Percentiles rank a stretch among this genome's conserved stretches.
Evolutionary conservation across 2,329 filamentous ascomycete genomes (phyloP).

Genomic region (Ophiocordyceps unilateralis): DNA sequence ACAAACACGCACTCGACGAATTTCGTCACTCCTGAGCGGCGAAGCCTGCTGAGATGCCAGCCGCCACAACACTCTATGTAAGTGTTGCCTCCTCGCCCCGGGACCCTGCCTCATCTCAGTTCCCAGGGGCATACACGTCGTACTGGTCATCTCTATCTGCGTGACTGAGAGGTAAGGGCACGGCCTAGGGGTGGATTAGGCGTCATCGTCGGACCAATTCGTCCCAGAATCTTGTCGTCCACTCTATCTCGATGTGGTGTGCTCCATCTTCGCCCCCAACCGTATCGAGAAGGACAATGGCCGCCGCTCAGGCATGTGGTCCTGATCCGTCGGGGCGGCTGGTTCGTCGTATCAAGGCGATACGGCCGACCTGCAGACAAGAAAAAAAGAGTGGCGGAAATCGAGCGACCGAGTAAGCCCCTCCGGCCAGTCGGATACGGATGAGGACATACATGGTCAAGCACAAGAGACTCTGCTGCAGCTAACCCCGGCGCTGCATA

Average conservation of each 20-base stretch:
- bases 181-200: not conserved
- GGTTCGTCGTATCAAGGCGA: not conserved
- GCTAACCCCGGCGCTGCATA: not conserved
- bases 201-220: not conserved
- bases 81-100: constrained; percentile 4
- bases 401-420: not conserved
- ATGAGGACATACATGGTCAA: not conserved
- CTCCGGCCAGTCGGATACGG: constrained; percentile 4
- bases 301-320: too few relatives aligned
- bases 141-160: not conserved
- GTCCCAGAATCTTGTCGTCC: not conserved
- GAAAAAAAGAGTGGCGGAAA: not conserved
- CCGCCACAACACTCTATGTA: not conserved
- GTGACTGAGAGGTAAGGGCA: not conserved
- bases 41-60: too few relatives aligned
- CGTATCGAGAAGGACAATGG: too few relatives aligned
- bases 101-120: constrained; percentile 6
- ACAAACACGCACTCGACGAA: constrained; percentile 9
- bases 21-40: constrained; percentile 8
- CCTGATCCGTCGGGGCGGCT: not conserved
- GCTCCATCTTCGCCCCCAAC: too few relatives aligned
- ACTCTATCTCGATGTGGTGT: too few relatives aligned
- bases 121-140: not conserved
- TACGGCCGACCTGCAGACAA: not conserved
- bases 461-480: constrained; percentile 1